A percentile compares a stretch with the other conserved stretches of the same genome.
These are phyloP conservation scores for Kalmusia sp. DNA, from an alignment of 2,329 filamentous ascomycete genomes.

Conservation along the genomic window DNA sequence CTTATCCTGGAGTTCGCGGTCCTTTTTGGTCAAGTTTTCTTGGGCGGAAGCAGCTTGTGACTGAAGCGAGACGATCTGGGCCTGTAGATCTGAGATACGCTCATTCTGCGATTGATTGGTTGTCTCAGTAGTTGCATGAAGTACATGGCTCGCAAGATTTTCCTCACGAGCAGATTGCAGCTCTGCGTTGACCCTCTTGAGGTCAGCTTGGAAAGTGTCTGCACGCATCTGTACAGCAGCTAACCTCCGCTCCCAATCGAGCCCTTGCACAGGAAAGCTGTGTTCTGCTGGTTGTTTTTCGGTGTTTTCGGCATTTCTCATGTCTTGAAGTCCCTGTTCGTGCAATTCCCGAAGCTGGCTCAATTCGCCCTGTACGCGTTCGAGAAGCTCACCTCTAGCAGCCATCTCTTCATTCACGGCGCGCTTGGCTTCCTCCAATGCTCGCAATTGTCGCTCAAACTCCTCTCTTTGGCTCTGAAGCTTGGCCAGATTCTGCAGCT, in stretches of 20 bases:
- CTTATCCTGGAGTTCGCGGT: constrained; percentile 33
- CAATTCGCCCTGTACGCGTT: constrained; percentile 24
- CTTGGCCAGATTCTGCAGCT: constrained; percentile 29
- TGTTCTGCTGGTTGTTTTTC: background rate
- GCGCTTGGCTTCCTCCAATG: constrained; percentile 25
- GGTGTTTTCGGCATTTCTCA: constrained; percentile 9
- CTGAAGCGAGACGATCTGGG: constrained; percentile 28
- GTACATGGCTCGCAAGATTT: constrained; percentile 18
- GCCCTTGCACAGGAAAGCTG: constrained; percentile 16
- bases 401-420: constrained; percentile 19
- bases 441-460: constrained; percentile 27
- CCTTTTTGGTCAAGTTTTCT: constrained; percentile 31
- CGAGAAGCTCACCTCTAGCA: constrained; percentile 19
- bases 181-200: constrained; percentile 35
- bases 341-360: constrained; percentile 17
- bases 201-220: constrained; percentile 30
- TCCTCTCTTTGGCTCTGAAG: constrained; percentile 35
- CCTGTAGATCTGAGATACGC: constrained; percentile 30
- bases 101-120: constrained; percentile 16
- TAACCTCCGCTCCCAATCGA: constrained; percentile 27
- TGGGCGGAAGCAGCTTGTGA: constrained; percentile 35
- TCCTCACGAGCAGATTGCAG: constrained; percentile 32
- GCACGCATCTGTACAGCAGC: constrained; percentile 33
- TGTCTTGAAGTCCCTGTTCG: constrained; percentile 17
- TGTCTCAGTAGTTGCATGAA: constrained; percentile 15